Percentiles rank a stretch among this genome's conserved stretches.
These are phyloP conservation scores for Paragyromitra xinjiangensis DNA, from an alignment of 495 filamentous ascomycete species.

Conservation along the genomic window DNA sequence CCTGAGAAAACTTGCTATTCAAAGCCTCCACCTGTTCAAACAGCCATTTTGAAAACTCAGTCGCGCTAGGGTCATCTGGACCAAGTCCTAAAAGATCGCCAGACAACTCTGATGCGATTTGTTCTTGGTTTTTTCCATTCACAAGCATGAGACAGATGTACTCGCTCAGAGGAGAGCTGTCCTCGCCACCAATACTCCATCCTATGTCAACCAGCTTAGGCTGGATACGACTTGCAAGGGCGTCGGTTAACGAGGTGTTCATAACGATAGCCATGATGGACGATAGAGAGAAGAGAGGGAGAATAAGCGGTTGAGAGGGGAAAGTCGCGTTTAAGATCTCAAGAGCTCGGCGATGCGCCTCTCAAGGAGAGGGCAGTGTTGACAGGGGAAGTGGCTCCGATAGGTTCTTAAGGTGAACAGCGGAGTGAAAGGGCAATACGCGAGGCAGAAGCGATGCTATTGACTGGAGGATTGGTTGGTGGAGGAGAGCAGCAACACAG, in stretches of 20 bases:
- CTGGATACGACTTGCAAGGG: conserved; percentile 80
- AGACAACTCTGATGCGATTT: conserved; percentile 87
- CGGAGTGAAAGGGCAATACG: conserved; percentile 11
- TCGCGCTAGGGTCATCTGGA: conserved; percentile 81
- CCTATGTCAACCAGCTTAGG: conserved; percentile 95
- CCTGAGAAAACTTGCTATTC: conserved; percentile 59
- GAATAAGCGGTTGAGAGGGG: conserved; percentile 15
- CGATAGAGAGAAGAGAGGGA: conserved; percentile 13
- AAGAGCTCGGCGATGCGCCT: conserved; percentile 41
- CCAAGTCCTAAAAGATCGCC: conserved; percentile 85
- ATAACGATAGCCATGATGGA: conserved; percentile 73
- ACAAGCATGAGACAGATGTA: conserved; percentile 97
- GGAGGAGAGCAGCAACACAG: conserved; percentile 19
- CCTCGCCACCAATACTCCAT: conserved; percentile 81
- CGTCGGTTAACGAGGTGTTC: conserved; percentile 80
- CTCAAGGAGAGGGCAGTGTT: conserved; percentile 39
- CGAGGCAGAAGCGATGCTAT: conserved; percentile 27
- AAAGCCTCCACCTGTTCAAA: conserved; percentile 82
- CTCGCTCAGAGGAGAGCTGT: conserved; percentile 86
- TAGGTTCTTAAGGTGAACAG: conserved; percentile 25
- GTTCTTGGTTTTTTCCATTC: conserved; percentile 88
- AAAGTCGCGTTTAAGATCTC: conserved; percentile 37
- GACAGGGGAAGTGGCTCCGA: conserved; percentile 35
- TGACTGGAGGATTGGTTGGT: conserved; percentile 18
- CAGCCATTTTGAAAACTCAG: conserved; percentile 87